These are phyloP conservation scores for Eucalyptus curtisii DNA, from an alignment of 345 rosid species.

Conservation along the genomic window DNA sequence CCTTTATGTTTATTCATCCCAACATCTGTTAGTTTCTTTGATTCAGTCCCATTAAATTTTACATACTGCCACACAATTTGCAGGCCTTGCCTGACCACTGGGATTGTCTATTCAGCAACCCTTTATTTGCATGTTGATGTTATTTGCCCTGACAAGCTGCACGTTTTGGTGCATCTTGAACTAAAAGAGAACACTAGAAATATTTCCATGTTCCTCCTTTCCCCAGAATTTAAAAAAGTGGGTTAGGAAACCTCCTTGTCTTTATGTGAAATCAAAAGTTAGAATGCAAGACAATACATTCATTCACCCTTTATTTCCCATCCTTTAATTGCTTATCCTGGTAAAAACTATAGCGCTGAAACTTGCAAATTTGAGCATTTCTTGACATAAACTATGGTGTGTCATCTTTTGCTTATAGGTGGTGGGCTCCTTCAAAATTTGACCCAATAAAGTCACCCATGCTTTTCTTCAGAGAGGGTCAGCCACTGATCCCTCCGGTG, in stretches of 20 bases:
- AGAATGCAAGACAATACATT: background rate
- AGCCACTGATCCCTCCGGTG: constrained; percentile 61
- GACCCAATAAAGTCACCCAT: constrained; percentile 76
- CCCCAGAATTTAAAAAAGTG: background rate
- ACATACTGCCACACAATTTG: background rate
- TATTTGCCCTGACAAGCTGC: background rate
- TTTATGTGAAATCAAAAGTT: background rate
- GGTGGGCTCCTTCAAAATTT: constrained; percentile 97
- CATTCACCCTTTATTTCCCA: background rate
- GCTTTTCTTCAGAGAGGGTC: constrained; percentile 75
- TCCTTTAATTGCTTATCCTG: background rate
- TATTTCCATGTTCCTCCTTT: background rate
- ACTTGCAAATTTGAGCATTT: background rate
- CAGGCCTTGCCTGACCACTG: background rate
- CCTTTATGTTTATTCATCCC: background rate
- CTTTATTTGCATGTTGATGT: background rate
- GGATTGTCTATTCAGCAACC: background rate
- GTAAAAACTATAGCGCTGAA: background rate
- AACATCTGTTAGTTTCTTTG: background rate
- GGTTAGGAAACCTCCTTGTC: background rate
- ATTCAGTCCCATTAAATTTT: background rate
- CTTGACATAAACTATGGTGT: background rate
- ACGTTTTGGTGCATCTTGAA: background rate
- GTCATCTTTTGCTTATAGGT: constrained; percentile 31
- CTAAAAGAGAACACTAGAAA: background rate